phyloP scores from a whole-genome alignment of 192 early-diverging fungal species.

The Thamnidium elegans region DNA sequence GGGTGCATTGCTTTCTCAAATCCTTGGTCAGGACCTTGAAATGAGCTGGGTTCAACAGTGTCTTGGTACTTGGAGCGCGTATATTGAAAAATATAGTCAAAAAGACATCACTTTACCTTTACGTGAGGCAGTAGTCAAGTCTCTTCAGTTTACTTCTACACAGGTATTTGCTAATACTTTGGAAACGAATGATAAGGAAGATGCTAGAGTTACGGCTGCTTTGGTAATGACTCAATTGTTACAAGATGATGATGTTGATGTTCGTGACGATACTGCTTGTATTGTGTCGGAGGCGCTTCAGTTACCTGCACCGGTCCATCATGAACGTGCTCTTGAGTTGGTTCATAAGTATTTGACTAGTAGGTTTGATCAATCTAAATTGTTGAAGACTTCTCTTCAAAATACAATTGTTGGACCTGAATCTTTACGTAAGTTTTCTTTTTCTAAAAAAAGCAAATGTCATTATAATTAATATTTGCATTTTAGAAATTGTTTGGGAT shows the following conservation, averaged over 20 bases:
- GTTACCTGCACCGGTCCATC: constrained; percentile 52
- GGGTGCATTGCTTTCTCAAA: constrained; percentile 46
- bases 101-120: constrained; percentile 51
- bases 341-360: constrained; percentile 36
- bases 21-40: constrained; percentile 15
- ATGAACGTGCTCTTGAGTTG: constrained; percentile 53
- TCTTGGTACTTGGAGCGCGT: constrained; percentile 39
- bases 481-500: constrained; percentile 18
- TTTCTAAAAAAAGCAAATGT: neutral
- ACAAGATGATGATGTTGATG: constrained; percentile 78
- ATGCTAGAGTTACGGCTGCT: constrained; percentile 21
- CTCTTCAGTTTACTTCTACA: constrained; percentile 37
- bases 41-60: constrained; percentile 35
- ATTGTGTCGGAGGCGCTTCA: constrained; percentile 58
- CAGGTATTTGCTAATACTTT: constrained; percentile 24
- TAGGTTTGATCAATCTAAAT: constrained; percentile 29
- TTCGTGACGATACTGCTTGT: constrained; percentile 61
- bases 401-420: constrained; percentile 27
- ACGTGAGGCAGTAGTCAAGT: constrained; percentile 50
- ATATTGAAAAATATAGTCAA: constrained; percentile 40
- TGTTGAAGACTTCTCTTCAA: constrained; percentile 24
- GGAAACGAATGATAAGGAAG: constrained; percentile 12
- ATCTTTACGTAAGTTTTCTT: constrained; percentile 24
- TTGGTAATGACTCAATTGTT: constrained; percentile 46
- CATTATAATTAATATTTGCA: neutral